Evolutionary conservation across 1,139 yeast genomes (phyloP), one percentile per base, ranked within the genome.

Genomic region (Fermentozyma sake): DNA sequence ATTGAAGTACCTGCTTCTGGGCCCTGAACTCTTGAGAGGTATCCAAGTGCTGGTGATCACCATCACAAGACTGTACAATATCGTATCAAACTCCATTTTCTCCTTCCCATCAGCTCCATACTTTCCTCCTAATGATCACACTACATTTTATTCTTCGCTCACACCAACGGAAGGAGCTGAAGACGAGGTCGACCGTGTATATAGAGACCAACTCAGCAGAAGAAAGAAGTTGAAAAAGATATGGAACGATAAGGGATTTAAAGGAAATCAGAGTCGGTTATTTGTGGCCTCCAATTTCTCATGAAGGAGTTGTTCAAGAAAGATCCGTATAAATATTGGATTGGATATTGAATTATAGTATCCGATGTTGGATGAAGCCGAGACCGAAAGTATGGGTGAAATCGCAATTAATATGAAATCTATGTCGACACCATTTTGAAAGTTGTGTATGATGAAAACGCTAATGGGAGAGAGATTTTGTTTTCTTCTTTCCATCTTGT

Each of bases 401-500:
- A 67, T 84, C 38, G 89, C 84, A 3, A 72, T 83, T 34, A 96
- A 89, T 44, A 66, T 87, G 60, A 91, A 91, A 52, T 71, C 43
- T 91, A 91, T 76, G 83, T 86, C 20, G 96, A 83, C 48, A 80
- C 95, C 0, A 86, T 91, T 14, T 67, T 91, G 42, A 69, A 82
- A 45, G 71, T 72, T 18, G 93, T 91, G 7, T 89, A 82, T 50
- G 95, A 86, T 38, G 70, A 62, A 34, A 71, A 84, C 51, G 75
- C 76, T 7, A 65, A 74, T 18, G 93, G 87, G 7, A 70, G 97
- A 41, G 96, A 91, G 52, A 75, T 91, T 28, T 80, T 91, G 12
- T 84, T 91, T 47, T 85, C 96, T 4, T 83, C 95, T 4, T 91
- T 91, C 68, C 95, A 91, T 48, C 98, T 97, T 0, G 97, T 91